A percentile compares a stretch with the other conserved stretches of the same genome.
Conservation (phyloP, 2,329 filamentous ascomycete genomes). For the Biscogniauxia mediterranea region DNA sequence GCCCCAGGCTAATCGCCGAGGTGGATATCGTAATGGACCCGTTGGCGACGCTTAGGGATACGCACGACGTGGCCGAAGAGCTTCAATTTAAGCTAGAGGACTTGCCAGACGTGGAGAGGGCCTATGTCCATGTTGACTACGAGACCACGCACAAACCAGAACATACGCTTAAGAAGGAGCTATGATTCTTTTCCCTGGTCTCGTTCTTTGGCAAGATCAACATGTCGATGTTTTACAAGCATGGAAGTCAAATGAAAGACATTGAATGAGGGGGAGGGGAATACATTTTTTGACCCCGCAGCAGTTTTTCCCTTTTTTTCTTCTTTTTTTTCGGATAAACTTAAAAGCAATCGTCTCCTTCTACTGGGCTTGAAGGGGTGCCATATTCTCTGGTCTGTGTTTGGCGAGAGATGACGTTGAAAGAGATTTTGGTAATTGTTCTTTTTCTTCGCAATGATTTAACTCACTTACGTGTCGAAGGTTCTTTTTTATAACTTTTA, state of each 20-base stretch:
- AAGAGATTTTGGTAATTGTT: not conserved
- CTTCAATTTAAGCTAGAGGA: slow-evolving; percentile 93
- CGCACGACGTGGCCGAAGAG: slow-evolving; percentile 91
- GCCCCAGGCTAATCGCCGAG: slow-evolving; percentile 86
- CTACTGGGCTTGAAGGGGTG: not conserved
- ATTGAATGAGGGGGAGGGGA: not conserved
- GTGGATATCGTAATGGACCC: slow-evolving; percentile 94
- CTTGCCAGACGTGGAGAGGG: slow-evolving; percentile 85
- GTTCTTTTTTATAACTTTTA: not conserved
- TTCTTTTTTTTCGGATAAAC: too few species aligned
- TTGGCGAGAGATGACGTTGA: not conserved
- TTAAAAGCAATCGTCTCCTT: too few species aligned
- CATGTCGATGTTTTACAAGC: too few species aligned
- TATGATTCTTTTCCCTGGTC: slow-evolving; percentile 35
- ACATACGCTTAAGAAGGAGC: slow-evolving; percentile 63
- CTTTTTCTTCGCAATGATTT: not conserved
- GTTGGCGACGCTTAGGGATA: slow-evolving; percentile 67
- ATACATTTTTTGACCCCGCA: not conserved
- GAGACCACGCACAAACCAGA: slow-evolving; percentile 95
- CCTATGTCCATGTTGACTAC: slow-evolving; percentile 96
- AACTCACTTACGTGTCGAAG: not conserved
- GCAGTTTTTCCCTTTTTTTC: not conserved
- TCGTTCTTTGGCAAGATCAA: not conserved
- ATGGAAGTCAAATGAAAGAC: not conserved
- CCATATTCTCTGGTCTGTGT: not conserved